A percentile compares a stretch with the other conserved stretches of the same genome.
Evolutionary conservation across 1,284 basidiomycete species (phyloP).

Genomic region (Cryptococcus hybrid): DNA sequence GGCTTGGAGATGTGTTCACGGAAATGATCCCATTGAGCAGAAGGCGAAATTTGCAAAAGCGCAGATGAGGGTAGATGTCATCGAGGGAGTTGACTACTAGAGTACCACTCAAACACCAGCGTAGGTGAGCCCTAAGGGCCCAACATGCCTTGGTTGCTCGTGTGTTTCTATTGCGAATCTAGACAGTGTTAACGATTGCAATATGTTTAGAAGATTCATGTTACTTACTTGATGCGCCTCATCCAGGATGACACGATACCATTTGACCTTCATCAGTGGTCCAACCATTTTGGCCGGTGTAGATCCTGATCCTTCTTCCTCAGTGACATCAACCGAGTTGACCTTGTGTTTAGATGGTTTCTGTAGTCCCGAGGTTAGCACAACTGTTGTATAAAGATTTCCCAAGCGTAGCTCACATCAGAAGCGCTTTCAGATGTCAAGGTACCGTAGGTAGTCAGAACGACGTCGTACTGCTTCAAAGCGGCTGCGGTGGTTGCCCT

Average conservation of each 20-base stretch:
- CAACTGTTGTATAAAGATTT: not conserved
- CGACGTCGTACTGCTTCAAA: constrained; percentile 45
- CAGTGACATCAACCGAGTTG: constrained; percentile 20
- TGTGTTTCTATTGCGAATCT: constrained; percentile 43
- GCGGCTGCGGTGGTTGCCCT: constrained; percentile 25
- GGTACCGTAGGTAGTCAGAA: constrained; percentile 46
- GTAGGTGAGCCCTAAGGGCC: constrained; percentile 31
- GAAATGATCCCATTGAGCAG: constrained; percentile 33
- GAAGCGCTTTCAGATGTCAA: constrained; percentile 27
- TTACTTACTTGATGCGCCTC: constrained; percentile 44
- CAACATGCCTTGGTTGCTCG: constrained; percentile 33
- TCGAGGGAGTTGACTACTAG: constrained; percentile 34
- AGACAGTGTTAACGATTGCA: not conserved
- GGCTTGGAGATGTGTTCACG: constrained; percentile 22
- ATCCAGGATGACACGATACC: constrained; percentile 51
- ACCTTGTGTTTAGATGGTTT: constrained; percentile 14
- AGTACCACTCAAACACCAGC: constrained; percentile 47
- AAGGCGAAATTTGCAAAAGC: constrained; percentile 32
- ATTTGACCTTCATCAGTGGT: constrained; percentile 38
- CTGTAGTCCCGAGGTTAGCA: not conserved
- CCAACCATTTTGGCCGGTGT: constrained; percentile 20
- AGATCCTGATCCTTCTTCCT: too few species aligned
- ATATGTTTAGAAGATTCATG: not conserved
- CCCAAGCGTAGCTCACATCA: constrained; percentile 12
- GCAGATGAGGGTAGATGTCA: constrained; percentile 36